Evolutionary conservation across 768 basidiomycete species (phyloP).

Genomic region (Leccinum aurantiacum): DNA sequence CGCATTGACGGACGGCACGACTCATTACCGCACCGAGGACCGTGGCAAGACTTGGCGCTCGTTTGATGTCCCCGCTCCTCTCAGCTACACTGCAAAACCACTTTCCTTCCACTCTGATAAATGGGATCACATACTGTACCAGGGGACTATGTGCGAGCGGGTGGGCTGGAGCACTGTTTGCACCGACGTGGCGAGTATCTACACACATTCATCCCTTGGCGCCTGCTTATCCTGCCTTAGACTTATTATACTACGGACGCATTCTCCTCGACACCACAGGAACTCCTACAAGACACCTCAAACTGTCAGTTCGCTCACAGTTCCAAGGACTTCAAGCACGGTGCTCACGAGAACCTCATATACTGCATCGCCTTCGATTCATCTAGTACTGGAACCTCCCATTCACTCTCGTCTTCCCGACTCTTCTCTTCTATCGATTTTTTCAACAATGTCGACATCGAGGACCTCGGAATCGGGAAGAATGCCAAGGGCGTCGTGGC

Average conservation of each 20-base stretch:
- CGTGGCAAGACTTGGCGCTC: conserved; percentile 84
- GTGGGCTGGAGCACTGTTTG: conserved; percentile 58
- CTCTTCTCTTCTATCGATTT: conserved; percentile 87
- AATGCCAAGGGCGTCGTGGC: conserved; percentile 88
- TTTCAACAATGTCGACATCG: conserved; percentile 63
- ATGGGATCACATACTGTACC: conserved; percentile 74
- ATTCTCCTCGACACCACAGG: conserved; percentile 59
- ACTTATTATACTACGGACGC: conserved; percentile 88
- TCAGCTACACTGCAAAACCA: conserved; percentile 49
- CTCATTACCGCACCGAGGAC: conserved; percentile 86
- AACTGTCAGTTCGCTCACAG: conserved; percentile 90
- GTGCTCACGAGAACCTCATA: conserved; percentile 71
- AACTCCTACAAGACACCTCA: conserved; percentile 68
- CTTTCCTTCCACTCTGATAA: conserved; percentile 90
- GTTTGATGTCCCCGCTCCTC: conserved; percentile 65
- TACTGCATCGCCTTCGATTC: conserved; percentile 90
- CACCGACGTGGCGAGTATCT: conserved; percentile 60
- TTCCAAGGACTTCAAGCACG: conserved; percentile 76
- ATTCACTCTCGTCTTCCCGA: conserved; percentile 55
- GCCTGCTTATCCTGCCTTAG: conserved; percentile 38
- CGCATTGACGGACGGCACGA: conserved; percentile 69
- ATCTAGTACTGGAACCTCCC: conserved; percentile 40
- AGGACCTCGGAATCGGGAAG: conserved; percentile 85
- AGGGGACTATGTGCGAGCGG: conserved; percentile 64
- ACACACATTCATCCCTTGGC: not conserved